phyloP scores from a whole-genome alignment of 331 rosid species.

The Arachis monticola region DNA sequence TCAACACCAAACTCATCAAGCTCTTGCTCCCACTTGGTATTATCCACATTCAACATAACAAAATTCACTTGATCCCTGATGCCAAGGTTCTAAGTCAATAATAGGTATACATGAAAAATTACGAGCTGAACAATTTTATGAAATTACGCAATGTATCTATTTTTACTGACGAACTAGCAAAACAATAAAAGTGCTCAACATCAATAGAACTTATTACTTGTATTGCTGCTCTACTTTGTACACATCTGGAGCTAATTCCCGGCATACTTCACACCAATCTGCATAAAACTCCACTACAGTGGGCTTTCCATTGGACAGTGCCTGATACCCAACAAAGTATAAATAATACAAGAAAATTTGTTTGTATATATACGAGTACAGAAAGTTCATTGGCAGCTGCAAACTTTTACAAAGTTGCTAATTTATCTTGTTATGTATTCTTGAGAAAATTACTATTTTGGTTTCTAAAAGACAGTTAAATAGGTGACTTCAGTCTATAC shows the following conservation, averaged over 20 bases:
- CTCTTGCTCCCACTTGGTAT: conserved; percentile 98
- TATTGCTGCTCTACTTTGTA: conserved; percentile 91
- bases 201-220: conserved; percentile 59
- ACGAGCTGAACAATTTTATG: neutral
- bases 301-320: conserved; percentile 93
- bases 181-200: neutral
- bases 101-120: conserved; percentile 1
- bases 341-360: conserved; percentile 18
- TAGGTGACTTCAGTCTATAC: no score
- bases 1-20: conserved; percentile 97
- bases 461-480: neutral
- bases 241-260: conserved; percentile 94
- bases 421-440: neutral
- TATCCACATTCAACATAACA: conserved; percentile 95
- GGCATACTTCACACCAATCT: conserved; percentile 98
- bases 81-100: neutral
- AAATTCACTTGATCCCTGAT: conserved; percentile 78
- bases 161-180: conserved; percentile 10
- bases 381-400: neutral
- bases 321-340: conserved; percentile 52
- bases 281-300: conserved; percentile 98
- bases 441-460: neutral
- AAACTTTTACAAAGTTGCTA: neutral
- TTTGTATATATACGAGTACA: neutral
- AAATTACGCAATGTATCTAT: neutral